Evolutionary conservation across 495 filamentous ascomycete genomes (phyloP).

Genomic region (Clohesyomyces aquaticus): DNA sequence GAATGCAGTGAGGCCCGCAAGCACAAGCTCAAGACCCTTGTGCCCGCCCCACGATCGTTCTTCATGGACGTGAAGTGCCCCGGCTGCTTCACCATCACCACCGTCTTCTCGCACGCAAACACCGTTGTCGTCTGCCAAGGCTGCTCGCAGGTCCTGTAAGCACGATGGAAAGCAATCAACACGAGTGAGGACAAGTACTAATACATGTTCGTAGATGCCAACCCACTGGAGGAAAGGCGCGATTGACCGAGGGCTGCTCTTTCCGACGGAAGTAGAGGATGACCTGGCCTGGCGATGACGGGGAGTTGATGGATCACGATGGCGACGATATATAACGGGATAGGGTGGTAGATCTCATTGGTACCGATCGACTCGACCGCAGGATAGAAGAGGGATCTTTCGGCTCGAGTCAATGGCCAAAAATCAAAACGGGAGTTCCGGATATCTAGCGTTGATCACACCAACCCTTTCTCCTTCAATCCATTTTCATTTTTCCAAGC

Average conservation of each 20-base stretch:
- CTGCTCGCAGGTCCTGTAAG: slow-evolving; percentile 70
- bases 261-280: slow-evolving; percentile 95
- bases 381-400: slow-evolving; percentile 56
- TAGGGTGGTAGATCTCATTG: slow-evolving; percentile 39
- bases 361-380: slow-evolving; percentile 37
- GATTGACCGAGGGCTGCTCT: slow-evolving; percentile 97
- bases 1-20: slow-evolving; percentile 75
- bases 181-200: slow-evolving; percentile 58
- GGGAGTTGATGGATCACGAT: slow-evolving; percentile 28
- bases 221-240: slow-evolving; percentile 96
- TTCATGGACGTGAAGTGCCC: slow-evolving; percentile 99
- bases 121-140: slow-evolving; percentile 99
- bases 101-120: slow-evolving; percentile 99
- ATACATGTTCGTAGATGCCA: slow-evolving; percentile 93
- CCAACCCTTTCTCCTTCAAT: slow-evolving; percentile 34
- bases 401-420: slow-evolving; percentile 43
- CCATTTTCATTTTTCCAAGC: slow-evolving; percentile 26
- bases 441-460: slow-evolving; percentile 73
- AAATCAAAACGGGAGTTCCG: slow-evolving; percentile 68
- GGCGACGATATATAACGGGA: slow-evolving; percentile 36
- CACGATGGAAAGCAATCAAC: neutral
- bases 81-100: slow-evolving; percentile 99
- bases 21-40: slow-evolving; percentile 99
- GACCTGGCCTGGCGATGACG: slow-evolving; percentile 14
- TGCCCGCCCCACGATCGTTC: slow-evolving; percentile 95